Evolutionary conservation across 2,329 filamentous ascomycete species (phyloP).

Genomic region (Colletotrichum sp.): DNA sequence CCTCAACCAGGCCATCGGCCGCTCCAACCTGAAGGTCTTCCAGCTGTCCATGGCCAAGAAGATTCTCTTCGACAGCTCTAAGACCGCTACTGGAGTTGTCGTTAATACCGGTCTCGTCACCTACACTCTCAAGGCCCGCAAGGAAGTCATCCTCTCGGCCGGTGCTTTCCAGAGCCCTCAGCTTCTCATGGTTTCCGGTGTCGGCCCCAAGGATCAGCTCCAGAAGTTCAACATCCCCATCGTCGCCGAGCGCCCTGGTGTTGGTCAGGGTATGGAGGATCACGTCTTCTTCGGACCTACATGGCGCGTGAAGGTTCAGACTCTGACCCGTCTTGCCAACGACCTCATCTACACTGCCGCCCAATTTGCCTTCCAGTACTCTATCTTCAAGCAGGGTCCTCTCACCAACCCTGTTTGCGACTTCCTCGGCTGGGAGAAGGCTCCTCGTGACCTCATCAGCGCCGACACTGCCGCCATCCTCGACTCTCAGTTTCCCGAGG

Average conservation of each 20-base stretch:
- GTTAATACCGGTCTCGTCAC: constrained; percentile 28
- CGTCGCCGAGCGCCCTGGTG: constrained; percentile 64
- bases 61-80: constrained; percentile 46
- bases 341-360: neutral
- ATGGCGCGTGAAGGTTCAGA: constrained; percentile 24
- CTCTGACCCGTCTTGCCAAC: constrained; percentile 16
- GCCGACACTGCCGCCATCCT: neutral
- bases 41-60: constrained; percentile 45
- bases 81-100: constrained; percentile 44
- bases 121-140: constrained; percentile 29
- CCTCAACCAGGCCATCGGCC: constrained; percentile 23
- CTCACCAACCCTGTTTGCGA: constrained; percentile 26
- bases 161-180: constrained; percentile 84
- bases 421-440: constrained; percentile 27
- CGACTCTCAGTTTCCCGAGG: neutral
- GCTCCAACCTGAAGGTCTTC: constrained; percentile 43
- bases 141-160: constrained; percentile 79
- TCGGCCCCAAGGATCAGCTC: constrained; percentile 47
- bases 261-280: constrained; percentile 80
- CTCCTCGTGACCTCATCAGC: constrained; percentile 15
- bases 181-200: constrained; percentile 61
- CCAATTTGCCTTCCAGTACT: neutral
- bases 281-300: constrained; percentile 64
- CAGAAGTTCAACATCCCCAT: constrained; percentile 44
- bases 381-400: constrained; percentile 14